Evolutionary conservation across 192 early-diverging fungal species (phyloP), one percentile per base, ranked within the genome.

Genomic region (Backusella morwellensis): DNA sequence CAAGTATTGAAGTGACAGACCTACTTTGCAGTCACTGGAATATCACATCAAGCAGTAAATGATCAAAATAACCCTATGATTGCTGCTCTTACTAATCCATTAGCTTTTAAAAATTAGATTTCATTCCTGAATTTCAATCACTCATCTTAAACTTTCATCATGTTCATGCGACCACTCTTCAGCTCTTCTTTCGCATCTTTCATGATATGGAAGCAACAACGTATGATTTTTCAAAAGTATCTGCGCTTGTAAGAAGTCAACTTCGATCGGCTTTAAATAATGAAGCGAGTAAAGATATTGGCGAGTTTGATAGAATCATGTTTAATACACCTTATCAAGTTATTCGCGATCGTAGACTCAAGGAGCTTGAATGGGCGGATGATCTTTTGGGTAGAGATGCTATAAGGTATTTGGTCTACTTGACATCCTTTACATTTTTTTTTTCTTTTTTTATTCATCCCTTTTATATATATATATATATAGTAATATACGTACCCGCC

Each of bases 21-120:
- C 75, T 94, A 17, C 72, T 94, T 40, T 84, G 82, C 38, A 93
- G 92, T 78, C 84, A 87, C 72, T 94, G 92, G 91, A 88, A 92
- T 68, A 84, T 94, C 42, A 82, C 81, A 42, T 83, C 91, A 21
- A 91, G 88, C 66, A 92, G 92, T 91, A 83, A 80, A 40, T 40
- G 38, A 40, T 40, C 38, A 40, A 40, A 40, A 12, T 32, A 32
- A 32, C 32, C 32, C 32, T 40, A 11, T 9, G 9, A 40, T 40
- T 32, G 32, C 32, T 32, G 32, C 32, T 3, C 32, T 3, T 32
- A 32, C 32, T 32, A 32, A 32, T 3, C 32, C 32, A 32, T 32
- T 32, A 32, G 19, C 23, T 38, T 4, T 68, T 1, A 12, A 44
- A 44, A n/a, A 34, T 5, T 69, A 79, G 78, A 79, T 70, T 63